Evolutionary conservation across 306 rosid species (phyloP).

Genomic region (Alnus glutinosa): DNA sequence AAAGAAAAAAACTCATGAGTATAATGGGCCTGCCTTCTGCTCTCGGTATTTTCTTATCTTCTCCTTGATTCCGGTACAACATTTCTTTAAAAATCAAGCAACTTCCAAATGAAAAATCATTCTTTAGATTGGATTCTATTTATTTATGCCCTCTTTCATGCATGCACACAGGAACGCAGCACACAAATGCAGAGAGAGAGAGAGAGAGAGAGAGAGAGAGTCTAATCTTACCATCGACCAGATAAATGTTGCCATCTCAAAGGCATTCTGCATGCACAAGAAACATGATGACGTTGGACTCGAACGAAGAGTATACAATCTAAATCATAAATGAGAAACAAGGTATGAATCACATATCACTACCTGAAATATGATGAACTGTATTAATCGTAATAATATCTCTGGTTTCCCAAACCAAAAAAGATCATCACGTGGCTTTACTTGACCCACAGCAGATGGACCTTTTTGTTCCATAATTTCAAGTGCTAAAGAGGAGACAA

Average conservation of each 20-base stretch:
- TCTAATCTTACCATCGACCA: constrained; percentile 82
- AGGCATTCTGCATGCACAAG: constrained; percentile 70
- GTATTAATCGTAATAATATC: constrained; percentile 73
- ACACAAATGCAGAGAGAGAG: background rate
- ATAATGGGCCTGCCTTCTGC: background rate
- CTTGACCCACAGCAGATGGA: constrained; percentile 59
- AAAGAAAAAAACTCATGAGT: background rate
- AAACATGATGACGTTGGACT: constrained; percentile 26
- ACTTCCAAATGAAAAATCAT: background rate
- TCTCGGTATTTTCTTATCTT: background rate
- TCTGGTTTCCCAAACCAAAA: constrained; percentile 93
- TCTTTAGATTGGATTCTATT: background rate
- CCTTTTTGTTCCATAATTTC: constrained; percentile 67
- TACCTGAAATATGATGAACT: constrained; percentile 96
- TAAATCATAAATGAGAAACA: constrained; percentile 5
- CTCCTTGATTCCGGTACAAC: background rate
- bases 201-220: background rate
- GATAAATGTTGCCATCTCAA: constrained; percentile 92
- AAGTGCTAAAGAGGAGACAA: constrained; percentile 89
- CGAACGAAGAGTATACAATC: constrained; percentile 3
- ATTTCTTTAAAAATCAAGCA: background rate
- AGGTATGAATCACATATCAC: constrained; percentile 6
- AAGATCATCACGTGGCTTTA: constrained; percentile 83
- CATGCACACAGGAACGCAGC: background rate
- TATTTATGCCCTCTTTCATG: background rate